Percentiles rank a stretch among this genome's conserved stretches.
Conservation (phyloP, 2,329 filamentous ascomycete species). For the Exutisphaerella laricina region DNA sequence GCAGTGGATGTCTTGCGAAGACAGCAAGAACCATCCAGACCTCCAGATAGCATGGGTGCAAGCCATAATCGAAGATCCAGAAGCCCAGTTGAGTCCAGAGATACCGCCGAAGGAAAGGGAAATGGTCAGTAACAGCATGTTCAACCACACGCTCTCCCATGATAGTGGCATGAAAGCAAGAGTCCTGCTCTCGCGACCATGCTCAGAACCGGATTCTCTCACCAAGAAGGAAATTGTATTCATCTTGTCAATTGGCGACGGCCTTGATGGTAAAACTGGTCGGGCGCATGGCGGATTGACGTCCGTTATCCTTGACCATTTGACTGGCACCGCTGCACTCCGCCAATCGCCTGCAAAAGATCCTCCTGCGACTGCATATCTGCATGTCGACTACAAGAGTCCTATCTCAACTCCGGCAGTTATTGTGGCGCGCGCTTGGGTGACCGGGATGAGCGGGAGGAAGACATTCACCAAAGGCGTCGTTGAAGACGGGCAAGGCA, state of each 20-base stretch:
- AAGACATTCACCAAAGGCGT: constrained; percentile 19
- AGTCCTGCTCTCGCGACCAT: constrained; percentile 15
- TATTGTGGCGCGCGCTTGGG: constrained; percentile 20
- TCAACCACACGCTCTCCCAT: constrained; percentile 14
- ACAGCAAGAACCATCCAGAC: constrained; percentile 10
- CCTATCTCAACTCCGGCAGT: constrained; percentile 21
- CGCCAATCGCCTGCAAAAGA: background rate
- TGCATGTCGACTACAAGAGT: constrained; percentile 23
- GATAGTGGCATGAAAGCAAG: constrained; percentile 16
- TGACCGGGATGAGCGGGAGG: constrained; percentile 14
- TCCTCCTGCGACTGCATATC: constrained; percentile 22
- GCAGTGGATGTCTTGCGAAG: background rate
- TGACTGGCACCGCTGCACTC: constrained; percentile 12
- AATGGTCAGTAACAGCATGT: constrained; percentile 15
- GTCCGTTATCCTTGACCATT: constrained; percentile 20
- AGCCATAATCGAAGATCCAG: constrained; percentile 5
- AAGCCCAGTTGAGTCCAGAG: constrained; percentile 2
- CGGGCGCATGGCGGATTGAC: constrained; percentile 24
- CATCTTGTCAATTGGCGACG: constrained; percentile 19
- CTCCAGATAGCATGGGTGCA: constrained; percentile 15
- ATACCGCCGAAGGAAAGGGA: background rate
- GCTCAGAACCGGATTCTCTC: constrained; percentile 15
- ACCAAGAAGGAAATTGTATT: constrained; percentile 17
- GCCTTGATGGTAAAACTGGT: constrained; percentile 21
- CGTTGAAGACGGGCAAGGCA: constrained; percentile 20